Evolutionary conservation across 441 rosid genomes (phyloP).

Genomic region (Adansonia gregorii): DNA sequence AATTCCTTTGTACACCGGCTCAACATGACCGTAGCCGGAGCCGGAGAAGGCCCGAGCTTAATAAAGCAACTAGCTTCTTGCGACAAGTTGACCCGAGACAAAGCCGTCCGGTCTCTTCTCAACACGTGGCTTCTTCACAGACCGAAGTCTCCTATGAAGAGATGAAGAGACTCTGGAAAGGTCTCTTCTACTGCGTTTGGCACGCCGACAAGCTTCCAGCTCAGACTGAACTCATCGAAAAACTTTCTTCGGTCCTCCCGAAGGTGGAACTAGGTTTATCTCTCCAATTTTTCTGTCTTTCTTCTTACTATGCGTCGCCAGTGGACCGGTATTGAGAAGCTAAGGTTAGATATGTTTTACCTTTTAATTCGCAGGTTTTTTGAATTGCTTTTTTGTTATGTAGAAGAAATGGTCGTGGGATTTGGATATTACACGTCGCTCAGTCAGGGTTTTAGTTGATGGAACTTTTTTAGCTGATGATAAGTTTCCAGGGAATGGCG

Average conservation of each 20-base stretch:
- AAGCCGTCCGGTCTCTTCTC: constrained; percentile 55
- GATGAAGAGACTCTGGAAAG: constrained; percentile 87
- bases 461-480: constrained; percentile 56
- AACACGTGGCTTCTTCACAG: constrained; percentile 67
- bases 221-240: constrained; percentile 69
- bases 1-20: not conserved
- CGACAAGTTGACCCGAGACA: constrained; percentile 64
- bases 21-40: constrained; percentile 1
- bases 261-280: constrained; percentile 53
- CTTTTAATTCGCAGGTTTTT: constrained; percentile 69
- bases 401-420: constrained; percentile 64
- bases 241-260: constrained; percentile 56
- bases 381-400: constrained; percentile 50
- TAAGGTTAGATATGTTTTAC: constrained; percentile 87
- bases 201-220: constrained; percentile 75
- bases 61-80: constrained; percentile 70
- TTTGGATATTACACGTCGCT: constrained; percentile 45
- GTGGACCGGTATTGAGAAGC: constrained; percentile 81
- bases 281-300: constrained; percentile 64
- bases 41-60: constrained; percentile 47
- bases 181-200: constrained; percentile 94
- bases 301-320: constrained; percentile 86
- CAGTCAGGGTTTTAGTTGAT: constrained; percentile 53
- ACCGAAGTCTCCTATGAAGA: constrained; percentile 54
- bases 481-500: constrained; percentile 69